Conservation (phyloP, 805 yeast species). For the Metschnikowia kunwiensis region DNA sequence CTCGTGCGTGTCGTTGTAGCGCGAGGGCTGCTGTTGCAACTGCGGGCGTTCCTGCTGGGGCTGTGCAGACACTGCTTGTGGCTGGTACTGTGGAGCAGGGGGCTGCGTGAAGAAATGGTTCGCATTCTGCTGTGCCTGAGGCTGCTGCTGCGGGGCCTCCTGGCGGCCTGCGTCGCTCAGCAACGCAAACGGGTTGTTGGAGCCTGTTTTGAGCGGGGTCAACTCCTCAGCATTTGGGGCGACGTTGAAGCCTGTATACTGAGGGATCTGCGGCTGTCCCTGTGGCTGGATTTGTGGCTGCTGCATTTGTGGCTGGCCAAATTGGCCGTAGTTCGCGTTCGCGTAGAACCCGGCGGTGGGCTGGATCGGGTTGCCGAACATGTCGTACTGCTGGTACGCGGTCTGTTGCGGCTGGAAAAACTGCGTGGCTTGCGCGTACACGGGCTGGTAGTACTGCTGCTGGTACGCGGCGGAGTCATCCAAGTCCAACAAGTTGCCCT, state of each 20-base stretch:
- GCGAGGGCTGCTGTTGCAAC: slow-evolving; percentile 28
- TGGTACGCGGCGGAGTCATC: slow-evolving; percentile 35
- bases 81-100: slow-evolving; percentile 32
- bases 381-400: slow-evolving; percentile 43
- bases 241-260: slow-evolving; percentile 19
- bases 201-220: slow-evolving; percentile 63
- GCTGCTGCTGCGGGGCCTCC: slow-evolving; percentile 9
- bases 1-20: slow-evolving; percentile 50
- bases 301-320: slow-evolving; percentile 23
- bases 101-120: slow-evolving; percentile 14
- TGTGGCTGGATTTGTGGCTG: slow-evolving; percentile 31
- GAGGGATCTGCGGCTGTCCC: slow-evolving; percentile 30
- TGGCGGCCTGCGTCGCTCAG: slow-evolving; percentile 19
- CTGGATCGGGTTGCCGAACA: slow-evolving; percentile 67
- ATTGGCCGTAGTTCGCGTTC: slow-evolving; percentile 29
- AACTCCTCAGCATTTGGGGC: slow-evolving; percentile 23
- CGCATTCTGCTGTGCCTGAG: slow-evolving; percentile 19
- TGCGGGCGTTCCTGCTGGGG: slow-evolving; percentile 33
- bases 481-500: slow-evolving; percentile 51
- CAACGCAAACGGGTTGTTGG: slow-evolving; percentile 77
- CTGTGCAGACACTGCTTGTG: slow-evolving; percentile 19
- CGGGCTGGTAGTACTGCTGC: slow-evolving; percentile 9
- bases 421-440: slow-evolving; percentile 13
- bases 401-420: slow-evolving; percentile 17
- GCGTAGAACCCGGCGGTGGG: slow-evolving; percentile 50